Evolutionary conservation across 768 basidiomycete genomes (phyloP), one percentile per base, ranked within the genome.

Genomic region (Mycena rosella): DNA sequence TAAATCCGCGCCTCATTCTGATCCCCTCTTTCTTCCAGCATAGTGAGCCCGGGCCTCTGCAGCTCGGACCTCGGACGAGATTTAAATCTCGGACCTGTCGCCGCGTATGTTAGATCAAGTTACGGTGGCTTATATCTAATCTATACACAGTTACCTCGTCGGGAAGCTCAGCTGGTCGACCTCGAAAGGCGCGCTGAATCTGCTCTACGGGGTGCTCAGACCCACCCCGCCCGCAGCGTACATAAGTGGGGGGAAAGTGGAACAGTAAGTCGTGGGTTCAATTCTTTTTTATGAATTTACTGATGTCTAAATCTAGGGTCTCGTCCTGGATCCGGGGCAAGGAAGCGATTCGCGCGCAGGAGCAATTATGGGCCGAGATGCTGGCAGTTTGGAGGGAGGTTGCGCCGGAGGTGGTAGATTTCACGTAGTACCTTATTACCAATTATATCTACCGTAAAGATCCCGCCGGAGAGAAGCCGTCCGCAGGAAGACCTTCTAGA

Each of bases 291-390:
- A 5, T 30, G 3, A 20, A 4, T 27, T 32, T 24, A 15, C 22
- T 36, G 2, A 9, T 30, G 15, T 22, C 5, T 18, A 26, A 44
- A 57, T n/a, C 8, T 0, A 60, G 64, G 18, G 57, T 38, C 15
- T 26, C 62, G 6, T 26, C 59, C 1, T 61, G 68, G 68, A 65
- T n/a, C 13, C 40, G 51, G 6, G 65, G 38, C 27, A 44, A 55
- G 30, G 58, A 55, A 10, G 68, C 58, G 14, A 2, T 66, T 22
- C 15, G 34, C 17, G 34, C 57, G 3, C 68, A 70, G 38, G 49
- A 56, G 40, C 44, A 56, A 36, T 8, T 52, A 22, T 70, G 63
- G 68, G n/a, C 48, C 1, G 68, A 70, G 49, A 55, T 61, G 59
- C 27, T 60, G 9, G 68, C 56, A 5, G 40, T 65, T 40, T 70